Base-by-base conservation (phyloP, 805 yeast genomes). In the Hanseniaspora guilliermondii region DNA sequence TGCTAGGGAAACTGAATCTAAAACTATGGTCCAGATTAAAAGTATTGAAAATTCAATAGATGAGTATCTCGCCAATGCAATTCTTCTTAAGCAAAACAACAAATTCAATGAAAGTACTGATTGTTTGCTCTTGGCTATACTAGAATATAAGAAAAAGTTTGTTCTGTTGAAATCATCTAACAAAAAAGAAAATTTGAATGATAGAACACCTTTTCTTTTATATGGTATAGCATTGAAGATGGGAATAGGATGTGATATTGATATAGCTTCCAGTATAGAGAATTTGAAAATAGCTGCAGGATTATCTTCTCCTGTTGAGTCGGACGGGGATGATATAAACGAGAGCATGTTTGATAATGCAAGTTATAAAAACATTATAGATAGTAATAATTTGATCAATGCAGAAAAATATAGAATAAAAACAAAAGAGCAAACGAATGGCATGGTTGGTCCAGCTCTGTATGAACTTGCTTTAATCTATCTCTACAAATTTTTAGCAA, bases 221-320 rank as follows among this genome's bases (percentile, higher is more conserved):
- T 85, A 83, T 61, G 86, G 87, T 0, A 64, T 82, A 58, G 83
- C 88, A 0, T 66, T 85, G 24, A 69, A 83, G 49, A 70, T 75
- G 55, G 93, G 91, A 0, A 81, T 79, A 64, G 93, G 93, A 0
- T 78, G 82, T 11, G 71, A 76, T 19, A 73, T 72, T 53, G 82
- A 82, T 61, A 75, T 76, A 40, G 60, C 66, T 19, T 76, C 73
- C 49, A 76, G 87, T 3, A 70, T 81, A 46, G 65, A 70, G 53
- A 83, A 87, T 85, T 69, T 85, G 4, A 73, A 76, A 58, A 73
- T 71, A 56, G 83, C 82, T 0, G 76, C 73, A 2, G 69, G 68
- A 3, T 61, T 73, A n/a, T 65, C 37, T 4, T 21, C 47, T 1
- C 53, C 53, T 21, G 47, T 40, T 22, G 47, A 49, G 14, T 49